Evolutionary conservation across 768 basidiomycete genomes (phyloP), one percentile per base, ranked within the genome.

Genomic region (Neoboletus subvelutipes): DNA sequence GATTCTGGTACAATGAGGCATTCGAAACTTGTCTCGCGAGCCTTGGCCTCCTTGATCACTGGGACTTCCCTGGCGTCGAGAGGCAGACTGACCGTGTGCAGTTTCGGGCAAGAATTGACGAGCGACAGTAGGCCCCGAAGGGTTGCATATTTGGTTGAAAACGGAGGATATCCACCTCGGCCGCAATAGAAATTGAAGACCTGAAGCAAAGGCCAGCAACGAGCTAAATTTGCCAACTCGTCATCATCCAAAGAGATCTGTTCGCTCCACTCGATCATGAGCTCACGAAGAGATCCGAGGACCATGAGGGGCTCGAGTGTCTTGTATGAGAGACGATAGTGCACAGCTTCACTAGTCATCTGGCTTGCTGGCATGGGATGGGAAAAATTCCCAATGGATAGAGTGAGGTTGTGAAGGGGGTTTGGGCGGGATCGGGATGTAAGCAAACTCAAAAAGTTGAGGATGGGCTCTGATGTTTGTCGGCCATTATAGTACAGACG

Each of bases 41-140:
- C 18, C 5, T 42, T 29, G 24, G 34, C 18, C 2, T 45, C 55
- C 15, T 51, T 7, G 22, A 37, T 26, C 39, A 20, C 29, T 18
- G 61, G 64, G 5, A 66, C 43, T 5, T 63, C 4, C 37, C 50
- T 50, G 10, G 61, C 64, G 17, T 65, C 64, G 18, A 65, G 34
- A 4, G 56, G 43, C 0, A 63, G 39, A 22, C 22, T 36, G 46
- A 63, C 15, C 4, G 17, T 29, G 5, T 18, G 1, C 20, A 66
- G 29, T 2, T 41, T 13, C 1, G 46, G 51, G 20, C 48, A 63
- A 1, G 28, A 17, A 1, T 42, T 18, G 34, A 52, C 39, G 41
- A 65, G 45, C 7, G 34, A 20, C 9, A 65, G 24, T 39, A 65
- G 29, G 17, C 57, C 55, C 1, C 17, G 28, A n/a, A 63, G 47